phyloP scores from a whole-genome alignment of 1,284 basidiomycete species.

The Apiotrichum domesticum region DNA sequence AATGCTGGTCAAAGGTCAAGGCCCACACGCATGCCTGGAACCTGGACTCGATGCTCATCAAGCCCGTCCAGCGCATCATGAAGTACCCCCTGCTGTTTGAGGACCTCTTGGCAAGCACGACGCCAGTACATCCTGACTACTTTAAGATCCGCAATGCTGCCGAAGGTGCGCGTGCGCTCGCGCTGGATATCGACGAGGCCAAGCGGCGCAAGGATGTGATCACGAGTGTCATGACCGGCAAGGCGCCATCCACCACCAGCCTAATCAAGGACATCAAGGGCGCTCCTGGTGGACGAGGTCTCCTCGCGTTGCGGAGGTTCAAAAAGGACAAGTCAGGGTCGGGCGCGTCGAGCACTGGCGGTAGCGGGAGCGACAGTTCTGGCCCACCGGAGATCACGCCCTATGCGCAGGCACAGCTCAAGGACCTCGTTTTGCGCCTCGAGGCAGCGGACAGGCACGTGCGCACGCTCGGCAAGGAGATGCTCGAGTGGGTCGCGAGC shows the following conservation, averaged over 20 bases:
- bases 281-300: slow-evolving; percentile 12
- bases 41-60: slow-evolving; percentile 75
- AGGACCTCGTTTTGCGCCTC: slow-evolving; percentile 29
- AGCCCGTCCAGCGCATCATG: slow-evolving; percentile 83
- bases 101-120: slow-evolving; percentile 73
- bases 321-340: slow-evolving; percentile 32
- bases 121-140: slow-evolving; percentile 68
- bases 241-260: slow-evolving; percentile 19
- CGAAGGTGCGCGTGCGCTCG: slow-evolving; percentile 65
- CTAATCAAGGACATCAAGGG: slow-evolving; percentile 11
- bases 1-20: slow-evolving; percentile 63
- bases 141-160: slow-evolving; percentile 61
- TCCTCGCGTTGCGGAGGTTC: slow-evolving; percentile 34
- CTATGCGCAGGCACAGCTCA: slow-evolving; percentile 23
- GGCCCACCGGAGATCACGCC: slow-evolving; percentile 21
- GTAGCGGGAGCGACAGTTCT: not conserved
- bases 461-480: slow-evolving; percentile 36
- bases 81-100: slow-evolving; percentile 83
- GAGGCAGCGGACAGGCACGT: slow-evolving; percentile 37
- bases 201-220: slow-evolving; percentile 78
- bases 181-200: slow-evolving; percentile 78
- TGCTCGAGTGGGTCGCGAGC: slow-evolving; percentile 34
- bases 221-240: slow-evolving; percentile 46
- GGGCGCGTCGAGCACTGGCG: not conserved
- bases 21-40: slow-evolving; percentile 87